Evolutionary conservation across 2,329 filamentous ascomycete species (phyloP).

Genomic region (Nigrospora sphaerica): DNA sequence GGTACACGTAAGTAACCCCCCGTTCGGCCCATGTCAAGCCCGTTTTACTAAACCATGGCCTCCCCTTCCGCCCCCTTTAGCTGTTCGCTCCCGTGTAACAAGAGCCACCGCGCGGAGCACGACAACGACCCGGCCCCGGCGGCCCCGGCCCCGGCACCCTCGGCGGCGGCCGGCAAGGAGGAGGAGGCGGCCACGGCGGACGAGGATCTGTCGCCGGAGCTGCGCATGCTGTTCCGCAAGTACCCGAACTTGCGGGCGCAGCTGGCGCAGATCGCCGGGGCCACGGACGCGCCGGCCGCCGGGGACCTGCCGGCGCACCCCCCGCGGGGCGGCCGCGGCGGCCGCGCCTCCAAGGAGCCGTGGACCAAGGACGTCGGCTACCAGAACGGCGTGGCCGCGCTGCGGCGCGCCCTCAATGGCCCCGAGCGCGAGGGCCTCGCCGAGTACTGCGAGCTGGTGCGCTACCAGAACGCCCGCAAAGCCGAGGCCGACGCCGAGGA

Average conservation of each 20-base stretch:
- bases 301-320: neutral
- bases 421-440: conserved; percentile 51
- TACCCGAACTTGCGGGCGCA: conserved; percentile 18
- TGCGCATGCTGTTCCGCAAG: conserved; percentile 14
- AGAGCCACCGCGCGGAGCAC: conserved; percentile 37
- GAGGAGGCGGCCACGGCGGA: neutral
- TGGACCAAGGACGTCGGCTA: conserved; percentile 56
- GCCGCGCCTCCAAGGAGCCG: conserved; percentile 12
- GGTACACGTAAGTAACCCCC: conserved; percentile 45
- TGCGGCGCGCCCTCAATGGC: conserved; percentile 43
- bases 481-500: conserved; percentile 21
- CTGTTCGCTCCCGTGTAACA: conserved; percentile 53
- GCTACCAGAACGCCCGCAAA: conserved; percentile 29
- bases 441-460: conserved; percentile 53
- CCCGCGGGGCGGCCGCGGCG: neutral
- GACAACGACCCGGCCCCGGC: conserved; percentile 18
- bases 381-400: conserved; percentile 44
- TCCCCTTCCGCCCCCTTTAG: conserved; percentile 27
- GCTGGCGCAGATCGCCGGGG: conserved; percentile 19
- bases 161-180: neutral
- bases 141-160: neutral
- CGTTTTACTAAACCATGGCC: neutral
- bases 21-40: neutral
- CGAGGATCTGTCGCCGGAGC: neutral
- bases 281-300: conserved; percentile 19